Evolutionary conservation across 768 basidiomycete species (phyloP), one percentile per base, ranked within the genome.

Genomic region (Agaricus bisporus): DNA sequence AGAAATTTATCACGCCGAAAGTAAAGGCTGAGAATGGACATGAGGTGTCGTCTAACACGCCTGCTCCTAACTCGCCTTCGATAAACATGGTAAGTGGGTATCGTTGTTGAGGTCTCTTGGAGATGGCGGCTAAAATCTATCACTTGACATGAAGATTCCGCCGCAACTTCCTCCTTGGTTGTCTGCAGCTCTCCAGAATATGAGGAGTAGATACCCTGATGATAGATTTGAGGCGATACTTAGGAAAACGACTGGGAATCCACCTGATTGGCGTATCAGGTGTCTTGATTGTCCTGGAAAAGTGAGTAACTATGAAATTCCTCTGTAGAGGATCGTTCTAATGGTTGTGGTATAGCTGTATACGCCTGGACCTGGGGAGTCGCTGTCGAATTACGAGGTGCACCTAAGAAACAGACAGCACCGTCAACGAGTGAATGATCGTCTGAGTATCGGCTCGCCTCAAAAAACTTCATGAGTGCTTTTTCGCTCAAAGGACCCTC

Each of bases 201-300:
- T 94, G 76, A 82, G 86, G 61, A 67, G 71, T 8, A 80, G 76
- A 68, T 95, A 91, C 63, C 84, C 86, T 1, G 79, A 89, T 57
- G 95, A 98, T 67, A 80, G 67, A 55, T 95, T 98, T 60, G 87
- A 91, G 59, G 80, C 88, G 15, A 82, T 89, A 29, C 70, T 83
- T 32, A 78, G 82, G 28, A 86, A 82, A 62, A 73, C 74, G 28
- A 73, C 78, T 41, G 74, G 71, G 11, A 76, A 73, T n/a, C 67
- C 73, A 20, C 78, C 81, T 5, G 93, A 95, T 67, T 98, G 95
- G 94, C 80, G 91, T 15, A 79, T 95, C 64, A 93, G 88, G 67
- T 97, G 93, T 66, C 64, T 83, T 59, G 93, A 97, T 66, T 95
- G 93, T 68, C 93, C 93, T 59, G 92, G 92, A 63, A 95, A 94